Percentiles rank a stretch among this genome's conserved stretches.
These are phyloP conservation scores for Tylopilus sp. DNA, from an alignment of 1,284 basidiomycete species.

Conservation along the genomic window DNA sequence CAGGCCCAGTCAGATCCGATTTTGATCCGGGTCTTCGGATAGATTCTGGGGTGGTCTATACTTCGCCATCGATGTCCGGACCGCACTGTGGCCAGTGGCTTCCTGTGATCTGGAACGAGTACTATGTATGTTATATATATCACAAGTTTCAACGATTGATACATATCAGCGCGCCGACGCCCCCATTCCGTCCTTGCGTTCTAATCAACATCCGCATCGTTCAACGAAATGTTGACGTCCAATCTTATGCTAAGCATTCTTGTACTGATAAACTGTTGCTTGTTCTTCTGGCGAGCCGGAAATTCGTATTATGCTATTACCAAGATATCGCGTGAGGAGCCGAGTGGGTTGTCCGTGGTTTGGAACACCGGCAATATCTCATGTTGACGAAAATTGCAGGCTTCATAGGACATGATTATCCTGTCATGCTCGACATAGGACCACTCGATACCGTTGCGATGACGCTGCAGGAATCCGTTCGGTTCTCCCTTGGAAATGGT, in stretches of 20 bases:
- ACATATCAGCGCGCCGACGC: not conserved
- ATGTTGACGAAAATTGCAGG: constrained; percentile 1
- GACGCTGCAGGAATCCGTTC: constrained; percentile 22
- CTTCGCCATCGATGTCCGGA: not conserved
- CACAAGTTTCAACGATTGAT: not conserved
- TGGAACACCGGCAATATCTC: not conserved
- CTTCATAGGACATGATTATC: constrained; percentile 16
- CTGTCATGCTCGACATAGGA: constrained; percentile 16
- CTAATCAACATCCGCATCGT: not conserved
- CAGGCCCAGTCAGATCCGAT: too few relatives aligned
- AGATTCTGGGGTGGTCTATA: not conserved
- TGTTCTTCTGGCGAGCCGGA: constrained; percentile 16
- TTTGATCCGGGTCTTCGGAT: not conserved
- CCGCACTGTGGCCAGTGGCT: not conserved
- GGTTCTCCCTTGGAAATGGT: constrained; percentile 10
- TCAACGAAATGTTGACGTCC: not conserved
- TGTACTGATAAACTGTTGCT: constrained; percentile 9
- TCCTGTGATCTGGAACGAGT: not conserved
- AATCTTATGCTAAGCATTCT: constrained; percentile 3
- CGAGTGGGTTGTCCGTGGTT: constrained; percentile 5
- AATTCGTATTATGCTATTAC: not conserved
- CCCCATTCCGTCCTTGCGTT: not conserved
- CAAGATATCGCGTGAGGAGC: not conserved
- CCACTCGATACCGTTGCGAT: constrained; percentile 17
- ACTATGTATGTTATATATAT: not conserved